Conservation (phyloP, 805 yeast species). For the Yamadazyma sp. region DNA sequence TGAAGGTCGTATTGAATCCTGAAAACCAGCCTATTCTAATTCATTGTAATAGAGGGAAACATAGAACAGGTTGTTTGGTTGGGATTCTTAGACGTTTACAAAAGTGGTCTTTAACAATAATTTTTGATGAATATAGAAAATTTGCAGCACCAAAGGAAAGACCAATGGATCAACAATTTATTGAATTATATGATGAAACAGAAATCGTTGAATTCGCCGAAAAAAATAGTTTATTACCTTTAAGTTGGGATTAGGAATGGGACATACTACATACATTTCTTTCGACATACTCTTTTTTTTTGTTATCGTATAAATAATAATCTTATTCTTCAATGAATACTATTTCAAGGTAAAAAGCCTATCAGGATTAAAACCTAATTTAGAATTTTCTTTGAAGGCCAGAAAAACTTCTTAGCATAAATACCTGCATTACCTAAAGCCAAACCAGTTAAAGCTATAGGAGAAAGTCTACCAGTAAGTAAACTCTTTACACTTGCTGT, state of each 20-base stretch:
- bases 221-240: constrained; percentile 58
- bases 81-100: constrained; percentile 89
- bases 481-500: constrained; percentile 50
- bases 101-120: constrained; percentile 90
- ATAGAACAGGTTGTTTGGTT: constrained; percentile 92
- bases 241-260: constrained; percentile 64
- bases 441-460: constrained; percentile 53
- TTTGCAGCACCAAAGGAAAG: constrained; percentile 95
- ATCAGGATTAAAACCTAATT: no score
- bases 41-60: constrained; percentile 96
- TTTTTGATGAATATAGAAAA: constrained; percentile 91
- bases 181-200: constrained; percentile 77
- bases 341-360: no score
- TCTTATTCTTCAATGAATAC: no score
- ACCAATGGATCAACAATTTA: constrained; percentile 93
- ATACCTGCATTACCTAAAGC: constrained; percentile 61
- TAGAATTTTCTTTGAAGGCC: constrained; percentile 21
- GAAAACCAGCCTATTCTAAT: constrained; percentile 87
- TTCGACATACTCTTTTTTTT: no score
- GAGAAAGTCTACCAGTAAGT: constrained; percentile 58
- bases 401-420: constrained; percentile 70
- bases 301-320: no score
- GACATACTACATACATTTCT: no score
- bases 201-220: constrained; percentile 57
- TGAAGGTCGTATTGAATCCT: constrained; percentile 79